Conservation (phyloP, 192 early-diverging fungal species). For the Haplosporangium gracile region DNA sequence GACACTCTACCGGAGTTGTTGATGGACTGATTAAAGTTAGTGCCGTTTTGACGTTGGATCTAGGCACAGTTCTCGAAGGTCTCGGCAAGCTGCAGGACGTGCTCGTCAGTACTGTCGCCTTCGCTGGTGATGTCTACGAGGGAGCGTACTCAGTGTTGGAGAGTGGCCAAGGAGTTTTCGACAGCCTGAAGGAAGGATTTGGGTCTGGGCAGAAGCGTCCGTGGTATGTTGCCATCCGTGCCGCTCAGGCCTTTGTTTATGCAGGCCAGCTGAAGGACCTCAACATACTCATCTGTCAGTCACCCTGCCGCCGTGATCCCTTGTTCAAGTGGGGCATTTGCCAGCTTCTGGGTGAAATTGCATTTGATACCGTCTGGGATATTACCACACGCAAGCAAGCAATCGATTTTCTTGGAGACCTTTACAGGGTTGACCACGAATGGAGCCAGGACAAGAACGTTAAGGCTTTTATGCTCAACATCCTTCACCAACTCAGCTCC, state of each 20-base stretch:
- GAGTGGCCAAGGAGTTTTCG: background rate
- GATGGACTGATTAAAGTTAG: no score
- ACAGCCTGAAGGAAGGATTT: background rate
- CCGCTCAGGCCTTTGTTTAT: slow-evolving; percentile 3
- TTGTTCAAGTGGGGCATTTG: slow-evolving; percentile 11
- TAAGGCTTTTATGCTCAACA: background rate
- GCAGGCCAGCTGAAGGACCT: background rate
- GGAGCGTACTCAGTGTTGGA: background rate
- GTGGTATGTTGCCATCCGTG: slow-evolving; percentile 13
- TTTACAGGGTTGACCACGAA: background rate
- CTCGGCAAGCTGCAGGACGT: no score
- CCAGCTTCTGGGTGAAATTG: background rate
- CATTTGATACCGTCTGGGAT: background rate
- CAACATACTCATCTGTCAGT: background rate
- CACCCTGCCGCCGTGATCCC: background rate
- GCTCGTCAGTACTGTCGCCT: no score
- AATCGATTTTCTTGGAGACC: background rate
- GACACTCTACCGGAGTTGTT: no score
- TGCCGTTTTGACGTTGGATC: no score
- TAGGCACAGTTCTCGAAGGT: no score
- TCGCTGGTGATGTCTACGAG: background rate
- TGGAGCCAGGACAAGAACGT: no score
- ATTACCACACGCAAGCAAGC: background rate
- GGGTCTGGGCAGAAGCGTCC: background rate
- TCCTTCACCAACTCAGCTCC: background rate